These are phyloP conservation scores for Lycium ferocissimum DNA, from an alignment of 257 asterid genomes.

Conservation along the genomic window DNA sequence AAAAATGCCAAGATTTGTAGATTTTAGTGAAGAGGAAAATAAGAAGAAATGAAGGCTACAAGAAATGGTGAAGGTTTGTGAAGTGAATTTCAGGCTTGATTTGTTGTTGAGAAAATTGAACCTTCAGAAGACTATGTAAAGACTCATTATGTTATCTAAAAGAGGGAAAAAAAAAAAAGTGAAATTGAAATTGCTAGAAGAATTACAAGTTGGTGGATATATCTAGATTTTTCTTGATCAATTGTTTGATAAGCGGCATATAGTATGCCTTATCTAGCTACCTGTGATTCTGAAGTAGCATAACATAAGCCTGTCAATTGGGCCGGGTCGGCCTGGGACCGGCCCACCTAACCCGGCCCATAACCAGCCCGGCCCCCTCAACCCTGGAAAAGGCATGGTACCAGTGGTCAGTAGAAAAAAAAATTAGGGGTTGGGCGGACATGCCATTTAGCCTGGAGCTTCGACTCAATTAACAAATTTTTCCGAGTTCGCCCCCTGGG, in stretches of 20 bases:
- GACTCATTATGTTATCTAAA: background rate
- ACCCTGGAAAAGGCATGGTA: too few species aligned
- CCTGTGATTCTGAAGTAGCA: background rate
- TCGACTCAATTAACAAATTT: too few species aligned
- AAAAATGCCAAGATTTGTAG: background rate
- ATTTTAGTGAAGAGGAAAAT: background rate
- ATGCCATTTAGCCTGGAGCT: too few species aligned
- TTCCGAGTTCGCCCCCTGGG: too few species aligned
- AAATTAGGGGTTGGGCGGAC: too few species aligned
- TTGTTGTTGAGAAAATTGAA: background rate
- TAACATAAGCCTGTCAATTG: too few species aligned
- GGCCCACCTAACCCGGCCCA: too few species aligned
- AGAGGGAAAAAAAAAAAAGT: background rate
- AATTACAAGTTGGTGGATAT: background rate
- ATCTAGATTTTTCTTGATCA: constrained; percentile 3
- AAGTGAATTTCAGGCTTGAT: background rate
- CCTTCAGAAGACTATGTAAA: background rate
- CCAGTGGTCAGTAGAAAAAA: too few species aligned
- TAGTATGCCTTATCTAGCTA: background rate
- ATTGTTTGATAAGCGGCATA: background rate
- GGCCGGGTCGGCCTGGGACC: too few species aligned
- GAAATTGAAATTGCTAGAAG: background rate
- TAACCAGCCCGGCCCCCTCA: too few species aligned
- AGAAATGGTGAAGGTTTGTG: background rate
- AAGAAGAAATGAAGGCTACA: background rate